Percentiles rank a stretch among this genome's conserved stretches.
Evolutionary conservation across 345 rosid species (phyloP).

Genomic region (Eucalyptus cloeziana): DNA sequence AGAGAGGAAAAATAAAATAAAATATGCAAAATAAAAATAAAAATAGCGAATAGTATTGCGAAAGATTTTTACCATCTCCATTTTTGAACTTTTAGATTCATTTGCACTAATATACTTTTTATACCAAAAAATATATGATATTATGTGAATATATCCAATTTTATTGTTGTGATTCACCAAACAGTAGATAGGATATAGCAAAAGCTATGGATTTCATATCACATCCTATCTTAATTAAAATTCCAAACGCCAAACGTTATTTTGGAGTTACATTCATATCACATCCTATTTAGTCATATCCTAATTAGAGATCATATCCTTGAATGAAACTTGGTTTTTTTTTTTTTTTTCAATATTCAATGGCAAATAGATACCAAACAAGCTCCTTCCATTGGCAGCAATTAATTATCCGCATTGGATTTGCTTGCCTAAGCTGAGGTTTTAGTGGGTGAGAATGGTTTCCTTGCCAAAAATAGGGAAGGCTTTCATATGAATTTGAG

Average conservation of each 20-base stretch:
- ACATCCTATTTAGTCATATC: no score
- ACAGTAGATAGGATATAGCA: accelerated
- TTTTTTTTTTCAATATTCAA: accelerated
- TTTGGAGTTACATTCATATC: no score
- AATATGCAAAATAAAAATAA: accelerated
- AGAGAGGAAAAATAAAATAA: no score
- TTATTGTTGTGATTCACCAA: not conserved
- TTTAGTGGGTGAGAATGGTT: not conserved
- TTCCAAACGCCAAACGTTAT: accelerated
- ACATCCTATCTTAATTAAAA: accelerated
- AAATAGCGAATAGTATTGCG: no score
- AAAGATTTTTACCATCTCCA: not conserved
- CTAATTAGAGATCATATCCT: no score
- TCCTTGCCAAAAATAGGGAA: not conserved
- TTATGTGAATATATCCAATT: not conserved
- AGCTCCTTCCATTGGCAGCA: no score
- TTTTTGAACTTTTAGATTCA: not conserved
- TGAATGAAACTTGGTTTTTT: no score
- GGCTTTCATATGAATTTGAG: not conserved
- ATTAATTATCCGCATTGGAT: no score
- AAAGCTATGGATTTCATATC: not conserved
- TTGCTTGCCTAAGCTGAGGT: accelerated
- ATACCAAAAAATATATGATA: not conserved
- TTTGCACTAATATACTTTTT: not conserved
- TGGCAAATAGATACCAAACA: no score